phyloP scores from a whole-genome alignment of 2,329 filamentous ascomycete species.

The Cryoendolithus antarcticus region DNA sequence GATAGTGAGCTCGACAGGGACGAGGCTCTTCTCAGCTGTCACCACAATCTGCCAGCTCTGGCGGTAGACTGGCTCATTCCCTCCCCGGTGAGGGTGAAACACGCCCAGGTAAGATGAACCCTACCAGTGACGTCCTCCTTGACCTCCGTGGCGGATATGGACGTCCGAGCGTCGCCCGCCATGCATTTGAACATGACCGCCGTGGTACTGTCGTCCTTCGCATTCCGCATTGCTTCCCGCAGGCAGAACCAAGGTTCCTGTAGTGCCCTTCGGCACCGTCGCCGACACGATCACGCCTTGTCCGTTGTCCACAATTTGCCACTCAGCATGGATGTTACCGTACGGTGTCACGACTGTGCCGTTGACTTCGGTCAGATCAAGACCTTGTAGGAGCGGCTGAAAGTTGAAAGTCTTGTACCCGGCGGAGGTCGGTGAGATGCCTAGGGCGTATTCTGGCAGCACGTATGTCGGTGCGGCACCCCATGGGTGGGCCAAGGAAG shows the following conservation, averaged over 20 bases:
- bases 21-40: too few species aligned
- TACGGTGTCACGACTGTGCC: constrained; percentile 18
- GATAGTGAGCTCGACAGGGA: too few species aligned
- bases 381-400: constrained; percentile 14
- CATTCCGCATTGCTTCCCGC: background rate
- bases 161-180: too few species aligned
- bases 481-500: constrained; percentile 34
- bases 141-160: too few species aligned
- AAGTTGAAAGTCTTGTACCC: constrained; percentile 20
- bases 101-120: too few species aligned
- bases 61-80: too few species aligned
- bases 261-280: background rate
- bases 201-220: too few species aligned
- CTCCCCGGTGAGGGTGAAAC: too few species aligned
- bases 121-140: too few species aligned
- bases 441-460: constrained; percentile 26
- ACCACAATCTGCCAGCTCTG: too few species aligned
- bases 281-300: background rate
- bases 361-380: constrained; percentile 18
- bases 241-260: constrained; percentile 1
- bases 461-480: constrained; percentile 35
- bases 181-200: too few species aligned
- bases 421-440: constrained; percentile 14
- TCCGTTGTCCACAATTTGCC: constrained; percentile 9
- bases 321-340: constrained; percentile 13